phyloP scores from a whole-genome alignment of 805 yeast genomes.

The Soucietia sequanensis region DNA sequence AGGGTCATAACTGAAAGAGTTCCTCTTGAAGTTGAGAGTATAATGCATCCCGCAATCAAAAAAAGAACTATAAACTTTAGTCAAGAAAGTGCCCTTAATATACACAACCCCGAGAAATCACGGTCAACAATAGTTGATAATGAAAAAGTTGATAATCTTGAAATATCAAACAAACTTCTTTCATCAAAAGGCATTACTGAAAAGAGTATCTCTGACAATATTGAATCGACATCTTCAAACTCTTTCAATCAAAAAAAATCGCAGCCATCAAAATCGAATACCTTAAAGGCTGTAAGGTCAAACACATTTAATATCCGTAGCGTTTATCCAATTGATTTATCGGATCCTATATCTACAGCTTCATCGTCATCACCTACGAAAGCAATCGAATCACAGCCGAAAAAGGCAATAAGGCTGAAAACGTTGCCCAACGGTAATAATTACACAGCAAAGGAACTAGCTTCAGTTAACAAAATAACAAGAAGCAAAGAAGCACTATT shows the following conservation, averaged over 20 bases:
- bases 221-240: neutral
- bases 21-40: too few species aligned
- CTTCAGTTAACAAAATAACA: conserved; percentile 32
- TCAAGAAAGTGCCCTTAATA: too few species aligned
- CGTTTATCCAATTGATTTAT: conserved; percentile 1
- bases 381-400: conserved; percentile 1
- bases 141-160: too few species aligned
- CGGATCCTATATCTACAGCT: conserved; percentile 11
- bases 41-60: too few species aligned
- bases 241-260: neutral
- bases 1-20: too few species aligned
- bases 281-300: neutral
- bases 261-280: neutral
- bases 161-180: too few species aligned
- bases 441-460: conserved; percentile 29
- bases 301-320: neutral
- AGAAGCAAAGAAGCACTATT: conserved; percentile 52
- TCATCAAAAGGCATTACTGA: too few species aligned
- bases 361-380: conserved; percentile 11
- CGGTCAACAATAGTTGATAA: too few species aligned
- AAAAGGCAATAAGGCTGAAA: conserved; percentile 1
- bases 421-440: too few species aligned
- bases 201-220: too few species aligned
- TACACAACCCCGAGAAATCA: too few species aligned
- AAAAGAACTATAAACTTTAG: too few species aligned